Percentiles rank a stretch among this genome's conserved stretches.
Evolutionary conservation across 257 asterid species (phyloP).

Genomic region (Penstemon eatonii): DNA sequence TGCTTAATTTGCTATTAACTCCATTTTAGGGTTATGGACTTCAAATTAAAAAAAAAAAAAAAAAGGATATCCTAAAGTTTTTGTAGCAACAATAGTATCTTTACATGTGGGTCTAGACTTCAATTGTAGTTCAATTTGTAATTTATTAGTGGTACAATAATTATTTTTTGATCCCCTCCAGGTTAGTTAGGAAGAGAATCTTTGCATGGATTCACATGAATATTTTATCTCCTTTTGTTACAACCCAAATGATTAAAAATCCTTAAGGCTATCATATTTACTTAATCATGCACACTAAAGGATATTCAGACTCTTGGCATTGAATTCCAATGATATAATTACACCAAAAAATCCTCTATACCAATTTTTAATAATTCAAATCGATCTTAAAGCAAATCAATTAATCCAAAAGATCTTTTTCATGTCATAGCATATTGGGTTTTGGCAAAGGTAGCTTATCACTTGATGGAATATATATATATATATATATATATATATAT

Average conservation of each 20-base stretch:
- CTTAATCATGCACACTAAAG: slow-evolving; percentile 36
- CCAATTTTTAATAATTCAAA: no score
- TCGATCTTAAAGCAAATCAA: no score
- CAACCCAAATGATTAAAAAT: slow-evolving; percentile 31
- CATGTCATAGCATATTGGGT: no score
- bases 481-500: no score
- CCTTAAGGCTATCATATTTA: slow-evolving; percentile 16
- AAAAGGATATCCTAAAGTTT: background rate
- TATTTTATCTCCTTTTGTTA: slow-evolving; percentile 22
- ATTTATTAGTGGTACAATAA: background rate
- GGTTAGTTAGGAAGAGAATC: slow-evolving; percentile 22
- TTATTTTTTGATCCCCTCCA: slow-evolving; percentile 4
- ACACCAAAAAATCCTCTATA: background rate
- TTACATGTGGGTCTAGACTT: slow-evolving; percentile 45
- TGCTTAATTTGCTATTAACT: no score
- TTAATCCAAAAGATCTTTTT: no score
- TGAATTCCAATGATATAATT: slow-evolving; percentile 13
- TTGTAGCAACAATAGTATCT: slow-evolving; percentile 33
- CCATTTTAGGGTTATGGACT: no score
- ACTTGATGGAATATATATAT: no score
- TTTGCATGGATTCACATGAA: slow-evolving; percentile 25
- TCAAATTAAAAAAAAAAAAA: background rate
- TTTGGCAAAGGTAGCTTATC: no score
- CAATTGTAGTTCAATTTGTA: slow-evolving; percentile 40
- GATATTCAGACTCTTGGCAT: slow-evolving; percentile 16